These are phyloP conservation scores for Vitis hybrid DNA, from an alignment of 177 flowering plant species.

Conservation along the genomic window DNA sequence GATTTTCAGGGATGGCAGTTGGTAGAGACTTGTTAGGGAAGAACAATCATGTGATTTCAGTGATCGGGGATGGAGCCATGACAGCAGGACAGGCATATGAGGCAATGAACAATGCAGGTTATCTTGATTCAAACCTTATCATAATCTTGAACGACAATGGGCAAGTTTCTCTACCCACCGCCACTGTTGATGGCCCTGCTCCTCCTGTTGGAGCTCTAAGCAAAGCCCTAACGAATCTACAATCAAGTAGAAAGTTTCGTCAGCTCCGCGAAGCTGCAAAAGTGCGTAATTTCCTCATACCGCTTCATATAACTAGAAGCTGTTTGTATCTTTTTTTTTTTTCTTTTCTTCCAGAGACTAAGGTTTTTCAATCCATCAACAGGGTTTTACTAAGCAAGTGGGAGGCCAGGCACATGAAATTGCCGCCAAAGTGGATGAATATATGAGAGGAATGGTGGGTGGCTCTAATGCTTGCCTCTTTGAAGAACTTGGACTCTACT, in stretches of 20 bases:
- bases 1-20: slow-evolving; percentile 51
- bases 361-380: slow-evolving; percentile 5
- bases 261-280: slow-evolving; percentile 39
- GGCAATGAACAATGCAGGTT: slow-evolving; percentile 60
- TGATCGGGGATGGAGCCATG: slow-evolving; percentile 64
- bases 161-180: slow-evolving; percentile 60
- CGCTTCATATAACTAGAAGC: too few relatives aligned
- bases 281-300: slow-evolving; percentile 13
- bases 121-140: slow-evolving; percentile 42
- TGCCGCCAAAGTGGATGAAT: slow-evolving; percentile 37
- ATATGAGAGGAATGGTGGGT: slow-evolving; percentile 24
- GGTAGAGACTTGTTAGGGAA: slow-evolving; percentile 48
- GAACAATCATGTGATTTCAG: slow-evolving; percentile 47
- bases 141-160: slow-evolving; percentile 46
- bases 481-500: slow-evolving; percentile 57
- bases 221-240: slow-evolving; percentile 33
- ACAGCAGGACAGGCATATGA: slow-evolving; percentile 58
- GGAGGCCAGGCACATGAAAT: slow-evolving; percentile 36
- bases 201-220: slow-evolving; percentile 54
- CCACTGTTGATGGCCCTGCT: slow-evolving; percentile 53
- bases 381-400: slow-evolving; percentile 39
- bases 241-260: slow-evolving; percentile 36
- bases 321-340: too few relatives aligned
- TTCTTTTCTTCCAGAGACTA: neutral
- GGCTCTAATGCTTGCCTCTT: slow-evolving; percentile 35